A percentile compares a stretch with the other conserved stretches of the same genome.
phyloP scores from a whole-genome alignment of 148 eudicot species.

The Diospyros lotus region DNA sequence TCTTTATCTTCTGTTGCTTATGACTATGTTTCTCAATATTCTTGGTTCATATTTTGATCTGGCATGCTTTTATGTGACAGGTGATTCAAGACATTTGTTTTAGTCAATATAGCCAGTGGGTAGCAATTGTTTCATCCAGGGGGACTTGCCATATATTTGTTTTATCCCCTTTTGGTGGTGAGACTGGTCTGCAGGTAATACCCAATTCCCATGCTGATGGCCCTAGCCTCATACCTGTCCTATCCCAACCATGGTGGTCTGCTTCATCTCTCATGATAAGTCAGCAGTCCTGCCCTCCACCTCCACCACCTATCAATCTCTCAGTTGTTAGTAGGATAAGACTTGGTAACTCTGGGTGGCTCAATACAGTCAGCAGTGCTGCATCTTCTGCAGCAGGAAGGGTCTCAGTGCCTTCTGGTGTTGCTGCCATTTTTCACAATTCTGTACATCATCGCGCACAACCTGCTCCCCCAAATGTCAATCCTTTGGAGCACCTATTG shows the following conservation, averaged over 20 bases:
- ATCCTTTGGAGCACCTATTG: constrained; percentile 66
- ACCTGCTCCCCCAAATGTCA: constrained; percentile 30
- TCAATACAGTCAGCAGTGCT: constrained; percentile 89
- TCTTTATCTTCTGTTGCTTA: constrained; percentile 5
- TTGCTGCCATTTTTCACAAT: constrained; percentile 78
- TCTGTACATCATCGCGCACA: constrained; percentile 36
- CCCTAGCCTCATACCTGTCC: constrained; percentile 45
- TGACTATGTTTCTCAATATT: neutral
- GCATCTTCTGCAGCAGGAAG: constrained; percentile 93
- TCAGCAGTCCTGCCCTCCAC: constrained; percentile 51
- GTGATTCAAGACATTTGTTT: constrained; percentile 97
- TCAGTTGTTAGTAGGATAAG: constrained; percentile 80
- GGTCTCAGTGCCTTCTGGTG: constrained; percentile 54
- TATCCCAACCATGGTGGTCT: constrained; percentile 87
- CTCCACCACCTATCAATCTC: constrained; percentile 70
- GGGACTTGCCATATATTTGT: constrained; percentile 92
- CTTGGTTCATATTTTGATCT: constrained; percentile 1
- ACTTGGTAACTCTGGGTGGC: constrained; percentile 81
- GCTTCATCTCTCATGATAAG: constrained; percentile 51
- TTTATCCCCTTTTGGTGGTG: constrained; percentile 87
- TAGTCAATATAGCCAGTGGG: constrained; percentile 94
- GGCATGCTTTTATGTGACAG: constrained; percentile 34
- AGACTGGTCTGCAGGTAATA: constrained; percentile 57
- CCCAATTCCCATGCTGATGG: constrained; percentile 53
- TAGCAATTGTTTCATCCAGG: constrained; percentile 81